A percentile compares a stretch with the other conserved stretches of the same genome.
phyloP scores from a whole-genome alignment of 257 asterid species.

The Echites panduratus region DNA sequence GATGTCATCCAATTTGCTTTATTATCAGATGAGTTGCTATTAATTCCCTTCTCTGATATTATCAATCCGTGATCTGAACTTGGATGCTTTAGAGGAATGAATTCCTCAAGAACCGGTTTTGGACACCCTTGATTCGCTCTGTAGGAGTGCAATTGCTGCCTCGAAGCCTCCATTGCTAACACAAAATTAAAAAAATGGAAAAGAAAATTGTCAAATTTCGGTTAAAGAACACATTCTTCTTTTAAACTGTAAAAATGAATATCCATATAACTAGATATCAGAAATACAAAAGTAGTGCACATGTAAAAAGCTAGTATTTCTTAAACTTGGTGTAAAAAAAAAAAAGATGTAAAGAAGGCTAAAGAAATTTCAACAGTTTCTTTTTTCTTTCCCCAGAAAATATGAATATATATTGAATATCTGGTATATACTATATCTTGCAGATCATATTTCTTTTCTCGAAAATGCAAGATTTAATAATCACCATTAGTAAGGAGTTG shows the following conservation, averaged over 20 bases:
- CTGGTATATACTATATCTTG: background rate
- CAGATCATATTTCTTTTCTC: too few relatives aligned
- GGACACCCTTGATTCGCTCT: slow-evolving; percentile 28
- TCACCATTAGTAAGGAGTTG: slow-evolving; percentile 88
- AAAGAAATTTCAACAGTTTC: slow-evolving; percentile 2
- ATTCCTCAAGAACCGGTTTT: slow-evolving; percentile 83
- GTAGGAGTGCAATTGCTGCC: slow-evolving; percentile 68
- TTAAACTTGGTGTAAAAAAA: slow-evolving; percentile 10
- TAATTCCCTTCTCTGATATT: slow-evolving; percentile 22
- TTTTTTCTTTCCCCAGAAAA: background rate
- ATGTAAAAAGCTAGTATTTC: slow-evolving; percentile 6
- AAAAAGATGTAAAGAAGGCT: background rate
- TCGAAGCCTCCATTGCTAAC: slow-evolving; percentile 85
- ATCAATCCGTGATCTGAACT: slow-evolving; percentile 1
- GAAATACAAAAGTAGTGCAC: too few relatives aligned
- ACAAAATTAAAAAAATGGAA: background rate
- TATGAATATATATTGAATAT: slow-evolving; percentile 12
- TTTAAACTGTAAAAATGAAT: background rate
- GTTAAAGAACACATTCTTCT: too few relatives aligned
- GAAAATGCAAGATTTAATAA: background rate
- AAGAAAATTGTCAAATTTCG: background rate
- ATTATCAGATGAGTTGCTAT: slow-evolving; percentile 22
- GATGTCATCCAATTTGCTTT: slow-evolving; percentile 95
- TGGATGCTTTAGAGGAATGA: slow-evolving; percentile 60
- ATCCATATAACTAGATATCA: background rate